Conservation (phyloP, 768 basidiomycete genomes). For the Nidularia sp. region DNA sequence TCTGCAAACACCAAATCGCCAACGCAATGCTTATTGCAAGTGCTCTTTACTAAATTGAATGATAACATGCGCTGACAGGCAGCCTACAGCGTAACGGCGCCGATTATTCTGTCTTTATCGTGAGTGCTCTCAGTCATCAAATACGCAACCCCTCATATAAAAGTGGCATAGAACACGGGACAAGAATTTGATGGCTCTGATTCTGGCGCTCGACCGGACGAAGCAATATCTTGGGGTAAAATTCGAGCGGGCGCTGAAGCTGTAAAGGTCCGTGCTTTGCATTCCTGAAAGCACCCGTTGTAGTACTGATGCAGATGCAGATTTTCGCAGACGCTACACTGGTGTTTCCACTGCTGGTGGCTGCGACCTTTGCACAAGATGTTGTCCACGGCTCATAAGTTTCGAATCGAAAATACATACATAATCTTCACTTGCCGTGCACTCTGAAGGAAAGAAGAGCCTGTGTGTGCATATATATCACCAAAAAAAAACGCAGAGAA, state of each 20-base stretch:
- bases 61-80: neutral
- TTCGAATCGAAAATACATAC: too few species aligned
- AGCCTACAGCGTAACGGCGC: constrained; percentile 85
- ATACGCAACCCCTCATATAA: too few species aligned
- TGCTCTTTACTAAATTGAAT: neutral
- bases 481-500: too few species aligned
- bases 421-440: too few species aligned
- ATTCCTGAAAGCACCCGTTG: neutral
- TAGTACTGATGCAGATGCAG: constrained; percentile 26
- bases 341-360: constrained; percentile 92
- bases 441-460: too few species aligned
- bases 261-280: constrained; percentile 55
- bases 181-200: constrained; percentile 99
- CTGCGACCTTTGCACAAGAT: constrained; percentile 82
- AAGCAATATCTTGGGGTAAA: constrained; percentile 98
- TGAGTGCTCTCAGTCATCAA: constrained; percentile 25
- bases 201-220: constrained; percentile 94
- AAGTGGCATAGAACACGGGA: constrained; percentile 76
- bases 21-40: constrained; percentile 98
- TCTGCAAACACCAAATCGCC: constrained; percentile 99
- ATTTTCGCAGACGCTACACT: constrained; percentile 97
- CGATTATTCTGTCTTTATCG: constrained; percentile 95
- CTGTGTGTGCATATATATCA: too few species aligned
- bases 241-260: constrained; percentile 82
- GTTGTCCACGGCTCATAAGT: neutral